Percentiles rank a stretch among this genome's conserved stretches.
Evolutionary conservation across 768 basidiomycete species (phyloP).

Genomic region (Galerina marginata): DNA sequence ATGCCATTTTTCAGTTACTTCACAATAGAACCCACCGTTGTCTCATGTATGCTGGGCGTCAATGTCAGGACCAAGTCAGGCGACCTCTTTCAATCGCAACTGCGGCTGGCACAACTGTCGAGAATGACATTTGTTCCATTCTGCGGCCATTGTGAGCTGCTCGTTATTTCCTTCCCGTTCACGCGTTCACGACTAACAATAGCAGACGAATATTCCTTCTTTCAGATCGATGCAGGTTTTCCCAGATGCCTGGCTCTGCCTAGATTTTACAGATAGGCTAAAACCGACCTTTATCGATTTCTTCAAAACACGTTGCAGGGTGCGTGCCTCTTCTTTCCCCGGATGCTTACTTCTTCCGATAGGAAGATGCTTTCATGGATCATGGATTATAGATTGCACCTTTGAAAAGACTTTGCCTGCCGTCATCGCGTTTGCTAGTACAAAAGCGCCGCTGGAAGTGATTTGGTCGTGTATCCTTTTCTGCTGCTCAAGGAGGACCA

Average conservation of each 20-base stretch:
- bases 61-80: neutral
- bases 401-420: neutral
- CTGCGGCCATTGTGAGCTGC: neutral
- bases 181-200: neutral
- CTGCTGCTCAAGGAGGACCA: neutral
- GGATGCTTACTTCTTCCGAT: slow-evolving; percentile 5
- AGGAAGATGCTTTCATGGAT: neutral
- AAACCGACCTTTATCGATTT: slow-evolving; percentile 8
- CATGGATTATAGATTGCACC: neutral
- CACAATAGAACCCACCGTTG: no score
- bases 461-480: neutral
- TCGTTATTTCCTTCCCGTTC: neutral
- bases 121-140: neutral
- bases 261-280: slow-evolving; percentile 6
- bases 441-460: neutral
- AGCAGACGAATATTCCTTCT: neutral
- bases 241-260: neutral
- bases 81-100: neutral
- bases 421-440: neutral
- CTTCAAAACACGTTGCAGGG: slow-evolving; percentile 14
- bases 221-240: slow-evolving; percentile 1
- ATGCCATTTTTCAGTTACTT: no score
- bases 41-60: no score
- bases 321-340: slow-evolving; percentile 12
- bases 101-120: neutral